Evolutionary conservation across 176 grass and related monocot species (phyloP).

Genomic region (Cenchrus fungigraminus): DNA sequence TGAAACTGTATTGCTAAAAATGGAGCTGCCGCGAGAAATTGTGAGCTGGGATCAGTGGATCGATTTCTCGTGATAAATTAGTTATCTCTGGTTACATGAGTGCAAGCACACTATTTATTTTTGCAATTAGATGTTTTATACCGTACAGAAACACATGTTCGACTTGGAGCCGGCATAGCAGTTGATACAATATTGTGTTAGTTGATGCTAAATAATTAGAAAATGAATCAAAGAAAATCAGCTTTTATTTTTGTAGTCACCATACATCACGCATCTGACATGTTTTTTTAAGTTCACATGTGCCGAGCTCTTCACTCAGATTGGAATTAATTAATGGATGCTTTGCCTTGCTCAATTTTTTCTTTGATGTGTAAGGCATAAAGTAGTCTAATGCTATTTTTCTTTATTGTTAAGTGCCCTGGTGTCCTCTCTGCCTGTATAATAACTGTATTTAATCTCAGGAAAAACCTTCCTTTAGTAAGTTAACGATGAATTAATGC

Average conservation of each 20-base stretch:
- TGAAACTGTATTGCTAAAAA: neutral
- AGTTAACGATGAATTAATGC: neutral
- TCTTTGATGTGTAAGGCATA: neutral
- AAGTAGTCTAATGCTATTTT: neutral
- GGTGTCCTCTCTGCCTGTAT: neutral
- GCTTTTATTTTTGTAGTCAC: neutral
- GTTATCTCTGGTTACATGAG: neutral
- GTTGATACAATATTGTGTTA: neutral
- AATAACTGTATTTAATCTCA: neutral
- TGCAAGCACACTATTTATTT: neutral
- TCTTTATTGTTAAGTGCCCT: neutral
- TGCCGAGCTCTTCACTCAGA: neutral
- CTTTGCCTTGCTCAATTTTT: neutral
- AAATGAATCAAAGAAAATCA: neutral
- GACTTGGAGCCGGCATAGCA: neutral
- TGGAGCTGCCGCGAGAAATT: neutral
- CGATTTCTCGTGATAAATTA: constrained; percentile 37
- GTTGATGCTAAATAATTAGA: neutral
- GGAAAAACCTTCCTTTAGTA: neutral
- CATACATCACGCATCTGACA: neutral
- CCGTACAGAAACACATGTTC: neutral
- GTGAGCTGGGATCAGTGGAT: neutral
- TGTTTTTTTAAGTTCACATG: neutral
- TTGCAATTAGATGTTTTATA: neutral
- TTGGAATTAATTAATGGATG: neutral